Evolutionary conservation across 2,329 filamentous ascomycete genomes (phyloP).

Genomic region (Juglanconis oblonga): DNA sequence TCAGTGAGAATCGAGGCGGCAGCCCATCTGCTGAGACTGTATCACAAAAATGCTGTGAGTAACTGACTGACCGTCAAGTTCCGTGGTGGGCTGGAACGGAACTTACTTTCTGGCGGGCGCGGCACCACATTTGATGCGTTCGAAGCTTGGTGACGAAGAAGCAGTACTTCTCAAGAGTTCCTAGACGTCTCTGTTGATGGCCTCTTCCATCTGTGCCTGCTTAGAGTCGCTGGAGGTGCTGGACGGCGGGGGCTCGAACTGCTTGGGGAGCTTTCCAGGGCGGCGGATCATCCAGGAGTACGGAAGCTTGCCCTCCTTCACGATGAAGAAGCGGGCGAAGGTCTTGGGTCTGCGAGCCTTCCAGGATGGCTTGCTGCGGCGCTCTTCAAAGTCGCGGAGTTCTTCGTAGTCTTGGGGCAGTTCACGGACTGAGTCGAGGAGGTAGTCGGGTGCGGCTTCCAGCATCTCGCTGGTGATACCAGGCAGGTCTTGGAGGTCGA

Average conservation of each 20-base stretch:
- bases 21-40: too few species aligned
- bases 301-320: background rate
- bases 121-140: too few species aligned
- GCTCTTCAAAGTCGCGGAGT: background rate
- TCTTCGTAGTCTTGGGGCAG: too few species aligned
- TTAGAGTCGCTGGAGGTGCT: background rate
- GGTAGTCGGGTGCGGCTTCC: background rate
- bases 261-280: background rate
- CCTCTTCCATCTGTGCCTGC: background rate
- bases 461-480: background rate
- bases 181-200: background rate
- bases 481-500: background rate
- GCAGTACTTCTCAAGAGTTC: background rate
- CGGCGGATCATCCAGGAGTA: conserved; percentile 9
- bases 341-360: background rate
- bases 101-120: too few species aligned
- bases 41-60: too few species aligned
- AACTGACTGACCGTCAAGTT: too few species aligned
- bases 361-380: background rate
- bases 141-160: background rate
- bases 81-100: too few species aligned
- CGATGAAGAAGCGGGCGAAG: background rate
- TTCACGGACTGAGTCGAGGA: background rate
- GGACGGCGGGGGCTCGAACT: background rate
- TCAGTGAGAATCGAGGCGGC: too few species aligned